Conservation (phyloP, 129 eudicot genomes). For the Rutidosis leptorrhynchoides region DNA sequence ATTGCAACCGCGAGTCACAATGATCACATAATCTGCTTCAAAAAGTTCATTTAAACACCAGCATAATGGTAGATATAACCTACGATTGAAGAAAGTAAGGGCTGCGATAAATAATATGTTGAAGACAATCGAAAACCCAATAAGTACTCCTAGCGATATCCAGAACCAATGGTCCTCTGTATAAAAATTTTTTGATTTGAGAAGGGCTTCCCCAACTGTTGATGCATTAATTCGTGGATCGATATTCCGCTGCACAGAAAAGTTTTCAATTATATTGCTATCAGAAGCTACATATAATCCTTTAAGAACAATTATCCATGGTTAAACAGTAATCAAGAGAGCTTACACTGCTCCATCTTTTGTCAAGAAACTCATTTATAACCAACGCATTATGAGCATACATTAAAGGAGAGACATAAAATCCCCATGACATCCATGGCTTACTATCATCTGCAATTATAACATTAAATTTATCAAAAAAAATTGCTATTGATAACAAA, state of each 20-base stretch:
- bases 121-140: constrained; percentile 49
- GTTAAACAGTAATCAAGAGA: constrained; percentile 3
- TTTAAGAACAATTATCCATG: constrained; percentile 1
- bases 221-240: constrained; percentile 36
- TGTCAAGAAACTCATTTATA: constrained; percentile 48
- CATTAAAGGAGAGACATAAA: constrained; percentile 58
- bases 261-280: not conserved
- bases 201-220: constrained; percentile 35
- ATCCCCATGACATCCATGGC: constrained; percentile 56
- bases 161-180: constrained; percentile 42
- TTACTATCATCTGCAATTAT: constrained; percentile 38
- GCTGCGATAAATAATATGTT: constrained; percentile 49
- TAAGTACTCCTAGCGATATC: constrained; percentile 49
- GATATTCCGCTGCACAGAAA: constrained; percentile 23
- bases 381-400: constrained; percentile 61
- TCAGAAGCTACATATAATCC: not conserved
- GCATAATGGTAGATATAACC: no score
- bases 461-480: constrained; percentile 11
- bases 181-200: constrained; percentile 31
- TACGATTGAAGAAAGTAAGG: constrained; percentile 47
- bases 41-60: no score
- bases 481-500: no score
- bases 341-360: constrained; percentile 56
- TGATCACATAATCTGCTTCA: no score
- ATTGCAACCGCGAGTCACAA: no score